Percentiles rank a stretch among this genome's conserved stretches.
Evolutionary conservation across 2,329 filamentous ascomycete genomes (phyloP).

Genomic region (Boeremia exigua): DNA sequence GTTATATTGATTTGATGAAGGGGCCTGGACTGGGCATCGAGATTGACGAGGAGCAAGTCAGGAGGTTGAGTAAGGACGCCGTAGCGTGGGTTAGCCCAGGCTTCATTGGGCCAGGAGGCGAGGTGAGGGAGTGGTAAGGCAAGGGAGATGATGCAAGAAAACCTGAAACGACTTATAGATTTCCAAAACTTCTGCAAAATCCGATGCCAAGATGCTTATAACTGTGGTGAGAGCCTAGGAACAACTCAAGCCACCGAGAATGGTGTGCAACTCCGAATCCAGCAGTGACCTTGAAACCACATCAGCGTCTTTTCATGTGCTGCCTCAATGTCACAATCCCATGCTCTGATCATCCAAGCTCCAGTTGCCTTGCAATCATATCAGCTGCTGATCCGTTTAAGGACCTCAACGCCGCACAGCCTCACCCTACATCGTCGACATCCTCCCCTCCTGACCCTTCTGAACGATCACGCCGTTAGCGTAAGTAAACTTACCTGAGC

Average conservation of each 20-base stretch:
- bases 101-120: slow-evolving; percentile 71
- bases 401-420: background rate
- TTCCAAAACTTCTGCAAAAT: too few species aligned
- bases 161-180: background rate
- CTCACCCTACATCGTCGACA: background rate
- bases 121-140: slow-evolving; percentile 69
- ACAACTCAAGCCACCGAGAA: too few species aligned
- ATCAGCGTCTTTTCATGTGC: too few species aligned
- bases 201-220: too few species aligned
- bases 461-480: slow-evolving; percentile 12
- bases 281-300: too few species aligned
- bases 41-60: slow-evolving; percentile 70
- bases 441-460: slow-evolving; percentile 3
- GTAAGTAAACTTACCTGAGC: slow-evolving; percentile 18
- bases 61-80: slow-evolving; percentile 64
- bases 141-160: background rate
- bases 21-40: slow-evolving; percentile 73
- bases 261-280: too few species aligned
- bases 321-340: too few species aligned
- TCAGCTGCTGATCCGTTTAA: background rate
- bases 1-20: slow-evolving; percentile 66
- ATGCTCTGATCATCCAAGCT: too few species aligned
- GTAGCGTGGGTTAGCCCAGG: slow-evolving; percentile 70
- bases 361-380: background rate
- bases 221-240: too few species aligned